These are phyloP conservation scores for Gamsiella multidivaricata DNA, from an alignment of 192 early-diverging fungal genomes.

Conservation along the genomic window DNA sequence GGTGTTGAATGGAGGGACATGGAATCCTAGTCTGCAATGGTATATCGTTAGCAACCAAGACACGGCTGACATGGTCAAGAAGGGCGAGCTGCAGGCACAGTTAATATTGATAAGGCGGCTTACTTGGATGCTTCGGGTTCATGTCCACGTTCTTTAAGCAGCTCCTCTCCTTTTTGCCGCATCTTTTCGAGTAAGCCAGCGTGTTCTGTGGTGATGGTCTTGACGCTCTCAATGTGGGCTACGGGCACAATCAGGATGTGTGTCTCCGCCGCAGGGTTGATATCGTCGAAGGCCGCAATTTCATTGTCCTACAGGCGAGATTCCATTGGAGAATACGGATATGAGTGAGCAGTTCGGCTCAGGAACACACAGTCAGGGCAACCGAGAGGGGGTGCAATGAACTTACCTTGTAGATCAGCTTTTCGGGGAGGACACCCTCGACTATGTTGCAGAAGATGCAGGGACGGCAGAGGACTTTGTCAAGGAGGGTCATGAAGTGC, in stretches of 20 bases:
- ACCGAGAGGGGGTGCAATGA: not conserved
- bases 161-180: conserved; percentile 22
- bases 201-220: conserved; percentile 31
- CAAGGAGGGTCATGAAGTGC: conserved; percentile 28
- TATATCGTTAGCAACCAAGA: not conserved
- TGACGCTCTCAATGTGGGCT: conserved; percentile 40
- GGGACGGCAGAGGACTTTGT: conserved; percentile 37
- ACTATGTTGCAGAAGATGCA: conserved; percentile 53
- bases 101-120: not conserved
- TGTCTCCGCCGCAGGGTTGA: conserved; percentile 50
- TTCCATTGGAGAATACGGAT: no score
- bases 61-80: not conserved
- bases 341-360: no score
- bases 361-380: not conserved
- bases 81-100: not conserved
- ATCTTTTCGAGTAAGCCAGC: conserved; percentile 29
- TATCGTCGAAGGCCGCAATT: conserved; percentile 53
- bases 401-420: conserved; percentile 46
- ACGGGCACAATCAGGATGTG: conserved; percentile 56
- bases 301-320: conserved; percentile 54
- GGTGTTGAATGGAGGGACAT: conserved; percentile 78
- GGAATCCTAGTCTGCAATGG: conserved; percentile 69
- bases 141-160: conserved; percentile 25
- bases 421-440: conserved; percentile 15
- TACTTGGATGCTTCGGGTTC: conserved; percentile 37